A percentile compares a stretch with the other conserved stretches of the same genome.
These are phyloP conservation scores for Hibiscus syriacus DNA, from an alignment of 345 rosid species.

Conservation along the genomic window DNA sequence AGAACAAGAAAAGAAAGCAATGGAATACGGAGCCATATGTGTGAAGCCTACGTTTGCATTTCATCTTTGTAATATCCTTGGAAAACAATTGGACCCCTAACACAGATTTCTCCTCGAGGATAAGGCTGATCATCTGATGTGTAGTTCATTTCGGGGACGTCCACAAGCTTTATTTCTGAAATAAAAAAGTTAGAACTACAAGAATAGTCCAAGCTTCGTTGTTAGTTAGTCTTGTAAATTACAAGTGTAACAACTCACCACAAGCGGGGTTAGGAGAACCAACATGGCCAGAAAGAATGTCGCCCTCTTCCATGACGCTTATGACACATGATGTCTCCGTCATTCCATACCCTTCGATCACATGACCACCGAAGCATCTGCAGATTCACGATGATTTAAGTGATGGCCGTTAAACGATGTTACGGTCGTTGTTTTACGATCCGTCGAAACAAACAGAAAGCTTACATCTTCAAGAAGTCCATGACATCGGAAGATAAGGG, in stretches of 20 bases:
- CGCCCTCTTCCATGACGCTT: slow-evolving; percentile 44
- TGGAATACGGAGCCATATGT: neutral
- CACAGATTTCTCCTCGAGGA: slow-evolving; percentile 97
- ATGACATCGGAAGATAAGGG: slow-evolving; percentile 93
- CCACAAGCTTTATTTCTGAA: slow-evolving; percentile 92
- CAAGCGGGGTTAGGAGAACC: slow-evolving; percentile 95
- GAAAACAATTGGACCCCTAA: slow-evolving; percentile 86
- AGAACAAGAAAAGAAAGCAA: too few relatives aligned
- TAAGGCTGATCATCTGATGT: slow-evolving; percentile 77
- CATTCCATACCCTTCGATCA: slow-evolving; percentile 73
- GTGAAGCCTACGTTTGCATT: slow-evolving; percentile 62
- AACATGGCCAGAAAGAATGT: slow-evolving; percentile 75
- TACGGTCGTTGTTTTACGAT: too few relatives aligned
- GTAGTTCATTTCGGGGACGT: slow-evolving; percentile 95
- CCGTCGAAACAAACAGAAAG: neutral
- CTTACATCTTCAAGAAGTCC: slow-evolving; percentile 90
- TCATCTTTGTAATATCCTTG: slow-evolving; percentile 89
- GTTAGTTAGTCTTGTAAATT: too few relatives aligned
- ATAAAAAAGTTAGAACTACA: neutral
- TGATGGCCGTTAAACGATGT: too few relatives aligned
- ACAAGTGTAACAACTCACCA: slow-evolving; percentile 53
- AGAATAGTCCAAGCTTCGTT: too few relatives aligned
- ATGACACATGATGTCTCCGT: slow-evolving; percentile 61
- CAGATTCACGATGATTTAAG: too few relatives aligned
- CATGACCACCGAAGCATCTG: slow-evolving; percentile 82